Evolutionary conservation across 1,139 yeast genomes (phyloP).

Genomic region (Sugiyamaella xylanicola): DNA sequence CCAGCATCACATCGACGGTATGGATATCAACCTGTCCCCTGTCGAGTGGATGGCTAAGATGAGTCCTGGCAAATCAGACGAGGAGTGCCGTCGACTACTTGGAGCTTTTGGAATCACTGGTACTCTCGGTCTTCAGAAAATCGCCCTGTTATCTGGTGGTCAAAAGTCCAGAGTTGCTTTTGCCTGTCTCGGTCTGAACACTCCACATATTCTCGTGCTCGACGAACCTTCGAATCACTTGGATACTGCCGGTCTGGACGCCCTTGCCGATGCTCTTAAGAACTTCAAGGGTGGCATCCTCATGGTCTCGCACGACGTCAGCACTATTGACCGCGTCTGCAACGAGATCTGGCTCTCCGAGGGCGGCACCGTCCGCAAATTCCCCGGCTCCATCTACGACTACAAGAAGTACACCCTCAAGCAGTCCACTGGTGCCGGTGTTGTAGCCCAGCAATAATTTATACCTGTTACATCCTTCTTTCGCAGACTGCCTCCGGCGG

Average conservation of each 20-base stretch:
- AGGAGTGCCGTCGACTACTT: slow-evolving; percentile 93
- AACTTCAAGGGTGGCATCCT: slow-evolving; percentile 92
- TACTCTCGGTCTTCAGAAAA: slow-evolving; percentile 85
- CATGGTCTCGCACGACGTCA: slow-evolving; percentile 97
- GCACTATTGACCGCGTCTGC: slow-evolving; percentile 84
- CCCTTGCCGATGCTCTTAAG: slow-evolving; percentile 83
- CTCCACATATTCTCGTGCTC: slow-evolving; percentile 88
- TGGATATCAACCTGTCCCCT: slow-evolving; percentile 86
- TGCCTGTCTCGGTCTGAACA: slow-evolving; percentile 86
- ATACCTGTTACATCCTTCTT: neutral
- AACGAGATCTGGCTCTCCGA: slow-evolving; percentile 96
- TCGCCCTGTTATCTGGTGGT: slow-evolving; percentile 92
- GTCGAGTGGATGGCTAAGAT: slow-evolving; percentile 92
- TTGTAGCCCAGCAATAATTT: slow-evolving; percentile 71
- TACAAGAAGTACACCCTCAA: slow-evolving; percentile 86
- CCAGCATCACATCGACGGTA: slow-evolving; percentile 98
- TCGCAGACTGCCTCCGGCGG: neutral
- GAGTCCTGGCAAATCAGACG: slow-evolving; percentile 93
- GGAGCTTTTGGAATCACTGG: slow-evolving; percentile 98
- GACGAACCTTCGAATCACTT: slow-evolving; percentile 99
- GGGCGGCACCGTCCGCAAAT: slow-evolving; percentile 72
- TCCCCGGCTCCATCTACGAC: slow-evolving; percentile 81
- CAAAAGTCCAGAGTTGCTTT: slow-evolving; percentile 98
- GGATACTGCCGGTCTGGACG: slow-evolving; percentile 98
- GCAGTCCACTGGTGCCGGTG: slow-evolving; percentile 81